Conservation (phyloP, 306 rosid species). For the Begonia peltatifolia region DNA sequence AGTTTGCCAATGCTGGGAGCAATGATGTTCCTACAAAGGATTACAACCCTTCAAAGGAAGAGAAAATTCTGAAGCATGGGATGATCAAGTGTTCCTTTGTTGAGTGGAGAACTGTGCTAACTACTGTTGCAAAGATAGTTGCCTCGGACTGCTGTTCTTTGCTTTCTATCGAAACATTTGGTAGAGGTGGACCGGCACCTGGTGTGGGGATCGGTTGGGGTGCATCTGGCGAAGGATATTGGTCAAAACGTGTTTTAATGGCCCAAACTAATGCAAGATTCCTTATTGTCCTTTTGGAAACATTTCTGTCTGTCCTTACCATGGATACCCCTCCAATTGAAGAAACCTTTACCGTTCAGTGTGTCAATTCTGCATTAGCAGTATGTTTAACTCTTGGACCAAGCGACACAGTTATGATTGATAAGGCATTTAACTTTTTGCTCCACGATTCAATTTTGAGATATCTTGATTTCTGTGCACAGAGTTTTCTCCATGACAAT, state of each 20-base stretch:
- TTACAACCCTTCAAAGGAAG: conserved; percentile 41
- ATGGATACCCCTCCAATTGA: conserved; percentile 19
- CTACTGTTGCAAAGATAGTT: conserved; percentile 37
- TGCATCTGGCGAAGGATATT: conserved; percentile 72
- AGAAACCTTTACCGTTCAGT: conserved; percentile 28
- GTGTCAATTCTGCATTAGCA: conserved; percentile 41
- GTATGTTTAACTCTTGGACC: conserved; percentile 70
- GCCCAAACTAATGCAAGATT: conserved; percentile 48
- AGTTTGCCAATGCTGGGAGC: conserved; percentile 40
- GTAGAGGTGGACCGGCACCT: conserved; percentile 94
- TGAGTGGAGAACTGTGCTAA: conserved; percentile 41
- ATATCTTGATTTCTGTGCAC: conserved; percentile 44
- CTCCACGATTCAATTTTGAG: conserved; percentile 42
- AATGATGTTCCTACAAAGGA: conserved; percentile 23
- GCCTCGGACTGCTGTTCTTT: conserved; percentile 37
- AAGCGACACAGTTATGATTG: conserved; percentile 27
- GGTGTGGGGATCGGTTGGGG: conserved; percentile 97
- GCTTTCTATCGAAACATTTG: conserved; percentile 64
- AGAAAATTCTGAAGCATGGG: conserved; percentile 55
- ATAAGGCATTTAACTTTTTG: conserved; percentile 40
- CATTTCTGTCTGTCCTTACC: conserved; percentile 18
- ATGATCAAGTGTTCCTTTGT: conserved; percentile 30
- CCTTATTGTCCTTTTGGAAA: conserved; percentile 39
- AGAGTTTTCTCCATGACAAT: conserved; percentile 23
- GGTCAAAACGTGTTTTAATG: conserved; percentile 58